These are phyloP conservation scores for Prinsepia uniflora DNA, from an alignment of 306 rosid genomes.

Conservation along the genomic window DNA sequence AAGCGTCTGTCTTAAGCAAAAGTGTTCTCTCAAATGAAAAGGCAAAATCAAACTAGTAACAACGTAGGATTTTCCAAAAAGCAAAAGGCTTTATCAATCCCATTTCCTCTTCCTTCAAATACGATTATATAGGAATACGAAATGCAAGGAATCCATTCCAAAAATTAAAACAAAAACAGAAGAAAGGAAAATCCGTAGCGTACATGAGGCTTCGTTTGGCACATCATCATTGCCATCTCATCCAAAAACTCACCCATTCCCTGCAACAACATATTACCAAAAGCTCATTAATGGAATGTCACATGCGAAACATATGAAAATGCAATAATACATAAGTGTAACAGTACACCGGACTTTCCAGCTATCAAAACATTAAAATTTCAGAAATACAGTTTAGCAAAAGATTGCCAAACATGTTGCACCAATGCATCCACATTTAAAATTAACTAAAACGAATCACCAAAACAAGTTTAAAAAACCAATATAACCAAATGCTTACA, in stretches of 20 bases:
- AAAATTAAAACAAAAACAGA: neutral
- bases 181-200: slow-evolving; percentile 14
- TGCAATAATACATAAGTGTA: no score
- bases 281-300: neutral
- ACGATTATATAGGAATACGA: neutral
- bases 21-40: neutral
- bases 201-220: slow-evolving; percentile 67
- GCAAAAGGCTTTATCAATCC: neutral
- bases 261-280: slow-evolving; percentile 43
- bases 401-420: no score
- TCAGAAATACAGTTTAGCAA: no score
- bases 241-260: slow-evolving; percentile 87
- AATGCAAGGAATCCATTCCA: neutral
- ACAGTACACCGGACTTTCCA: no score
- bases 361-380: no score
- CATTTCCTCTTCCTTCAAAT: neutral
- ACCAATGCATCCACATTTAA: no score
- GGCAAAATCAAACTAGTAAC: neutral
- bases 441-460: no score
- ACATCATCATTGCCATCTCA: slow-evolving; percentile 93
- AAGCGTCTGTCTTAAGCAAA: neutral
- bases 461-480: no score
- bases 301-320: neutral
- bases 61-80: slow-evolving; percentile 17
- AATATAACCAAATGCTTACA: slow-evolving; percentile 27